Conservation (phyloP, 768 basidiomycete species). For the Atractiella rhizophila region DNA sequence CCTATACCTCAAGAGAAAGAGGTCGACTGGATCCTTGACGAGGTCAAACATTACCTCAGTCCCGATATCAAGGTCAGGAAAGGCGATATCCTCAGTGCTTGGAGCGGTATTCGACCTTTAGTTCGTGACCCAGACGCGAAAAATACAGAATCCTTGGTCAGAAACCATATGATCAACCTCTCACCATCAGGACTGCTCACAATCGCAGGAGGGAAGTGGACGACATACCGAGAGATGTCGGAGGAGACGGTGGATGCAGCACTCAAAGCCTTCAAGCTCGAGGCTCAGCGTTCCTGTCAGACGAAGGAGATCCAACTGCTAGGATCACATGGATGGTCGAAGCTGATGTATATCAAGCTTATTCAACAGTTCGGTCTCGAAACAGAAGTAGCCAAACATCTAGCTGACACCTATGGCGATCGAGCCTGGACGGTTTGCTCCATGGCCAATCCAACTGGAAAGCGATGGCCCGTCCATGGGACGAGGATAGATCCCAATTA, state of each 20-base stretch:
- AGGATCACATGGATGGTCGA: conserved; percentile 78
- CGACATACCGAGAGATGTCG: conserved; percentile 88
- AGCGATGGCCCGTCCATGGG: conserved; percentile 67
- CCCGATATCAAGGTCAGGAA: conserved; percentile 82
- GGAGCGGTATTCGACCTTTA: conserved; percentile 74
- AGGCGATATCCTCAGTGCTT: conserved; percentile 83
- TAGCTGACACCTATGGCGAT: conserved; percentile 85
- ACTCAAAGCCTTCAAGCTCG: conserved; percentile 45
- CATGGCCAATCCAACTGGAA: conserved; percentile 48
- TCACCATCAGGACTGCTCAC: conserved; percentile 59
- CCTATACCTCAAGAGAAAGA: conserved; percentile 75
- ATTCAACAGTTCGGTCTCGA: conserved; percentile 47
- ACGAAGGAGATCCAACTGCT: conserved; percentile 61
- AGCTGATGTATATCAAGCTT: conserved; percentile 89
- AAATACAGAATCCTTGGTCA: conserved; percentile 61
- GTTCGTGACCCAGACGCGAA: conserved; percentile 54
- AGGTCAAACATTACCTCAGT: conserved; percentile 63
- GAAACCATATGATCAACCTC: conserved; percentile 79
- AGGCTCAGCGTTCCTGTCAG: conserved; percentile 35
- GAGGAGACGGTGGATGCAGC: conserved; percentile 79
- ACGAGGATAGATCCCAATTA: conserved; percentile 42
- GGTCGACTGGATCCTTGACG: conserved; percentile 86
- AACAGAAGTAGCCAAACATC: conserved; percentile 67
- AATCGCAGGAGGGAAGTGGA: conserved; percentile 96
- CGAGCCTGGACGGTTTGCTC: conserved; percentile 83